These are phyloP conservation scores for Coprinopsis cinerea DNA, from an alignment of 768 basidiomycete species.

Conservation along the genomic window DNA sequence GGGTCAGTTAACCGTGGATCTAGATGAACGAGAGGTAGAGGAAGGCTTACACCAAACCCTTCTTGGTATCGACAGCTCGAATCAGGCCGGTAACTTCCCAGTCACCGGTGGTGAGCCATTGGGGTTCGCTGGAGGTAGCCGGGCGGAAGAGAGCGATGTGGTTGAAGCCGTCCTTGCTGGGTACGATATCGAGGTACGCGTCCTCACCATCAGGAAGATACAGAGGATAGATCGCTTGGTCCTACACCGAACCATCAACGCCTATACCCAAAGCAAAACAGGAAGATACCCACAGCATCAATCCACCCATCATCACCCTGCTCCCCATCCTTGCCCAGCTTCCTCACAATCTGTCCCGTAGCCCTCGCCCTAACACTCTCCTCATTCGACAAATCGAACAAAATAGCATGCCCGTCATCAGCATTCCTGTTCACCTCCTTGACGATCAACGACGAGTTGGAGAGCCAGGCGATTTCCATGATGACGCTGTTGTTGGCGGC, in stretches of 20 bases:
- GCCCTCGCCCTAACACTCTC: conserved; percentile 22
- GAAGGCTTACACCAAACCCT: conserved; percentile 62
- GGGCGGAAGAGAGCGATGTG: conserved; percentile 92
- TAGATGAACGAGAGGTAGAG: background rate
- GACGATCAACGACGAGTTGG: conserved; percentile 61
- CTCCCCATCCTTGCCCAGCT: conserved; percentile 76
- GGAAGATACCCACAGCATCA: conserved; percentile 54
- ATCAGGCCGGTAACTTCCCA: conserved; percentile 88
- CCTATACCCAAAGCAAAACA: background rate
- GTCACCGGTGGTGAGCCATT: conserved; percentile 77
- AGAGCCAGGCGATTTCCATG: conserved; percentile 85
- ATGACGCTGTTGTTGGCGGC: conserved; percentile 62
- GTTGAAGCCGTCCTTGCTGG: conserved; percentile 75
- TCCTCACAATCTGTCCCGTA: conserved; percentile 59
- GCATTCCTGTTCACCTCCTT: conserved; percentile 88
- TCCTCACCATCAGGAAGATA: conserved; percentile 33
- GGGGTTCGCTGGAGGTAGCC: conserved; percentile 59
- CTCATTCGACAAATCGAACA: conserved; percentile 58
- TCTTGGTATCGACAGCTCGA: conserved; percentile 60
- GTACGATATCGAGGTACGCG: conserved; percentile 89
- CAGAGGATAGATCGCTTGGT: conserved; percentile 57
- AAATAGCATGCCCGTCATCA: conserved; percentile 69
- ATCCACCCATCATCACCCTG: conserved; percentile 95
- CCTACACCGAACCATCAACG: conserved; percentile 28
- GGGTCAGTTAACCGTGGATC: conserved; percentile 12